Evolutionary conservation across 176 grass and related monocot genomes (phyloP).

Genomic region (Dendrocalamus sinicus): DNA sequence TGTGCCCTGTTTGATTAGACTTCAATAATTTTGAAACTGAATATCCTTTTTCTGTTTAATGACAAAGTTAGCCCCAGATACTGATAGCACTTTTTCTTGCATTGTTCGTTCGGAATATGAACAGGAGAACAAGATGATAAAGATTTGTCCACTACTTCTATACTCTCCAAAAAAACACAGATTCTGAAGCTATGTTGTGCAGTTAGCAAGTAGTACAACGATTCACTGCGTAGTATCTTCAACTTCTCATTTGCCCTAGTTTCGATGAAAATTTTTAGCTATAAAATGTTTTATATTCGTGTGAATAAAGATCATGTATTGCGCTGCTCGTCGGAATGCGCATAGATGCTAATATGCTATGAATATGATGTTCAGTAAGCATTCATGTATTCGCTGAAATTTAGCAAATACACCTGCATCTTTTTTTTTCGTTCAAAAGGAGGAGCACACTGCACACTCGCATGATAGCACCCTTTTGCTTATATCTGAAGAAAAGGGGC

Average conservation of each 20-base stretch:
- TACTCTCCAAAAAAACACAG: background rate
- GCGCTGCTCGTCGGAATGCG: background rate
- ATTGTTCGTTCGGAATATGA: background rate
- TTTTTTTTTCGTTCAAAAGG: no score
- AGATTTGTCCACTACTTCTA: background rate
- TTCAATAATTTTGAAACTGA: background rate
- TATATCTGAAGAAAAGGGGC: no score
- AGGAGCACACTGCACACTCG: no score
- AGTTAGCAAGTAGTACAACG: background rate
- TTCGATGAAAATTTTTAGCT: background rate
- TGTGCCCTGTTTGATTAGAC: background rate
- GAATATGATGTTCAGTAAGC: background rate
- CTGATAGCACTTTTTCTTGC: background rate
- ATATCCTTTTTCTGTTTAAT: background rate
- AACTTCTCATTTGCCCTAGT: background rate
- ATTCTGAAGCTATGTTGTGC: background rate
- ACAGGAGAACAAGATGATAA: background rate
- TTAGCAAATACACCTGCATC: background rate
- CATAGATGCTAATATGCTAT: background rate
- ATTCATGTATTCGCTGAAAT: background rate
- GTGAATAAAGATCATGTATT: background rate
- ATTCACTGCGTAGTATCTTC: background rate
- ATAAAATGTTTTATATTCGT: background rate
- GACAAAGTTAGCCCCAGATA: background rate
- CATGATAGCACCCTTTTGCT: no score